A percentile compares a stretch with the other conserved stretches of the same genome.
Conservation (phyloP, 202 grass and related monocot species). For the Bolboschoenoplectus hybrid region DNA sequence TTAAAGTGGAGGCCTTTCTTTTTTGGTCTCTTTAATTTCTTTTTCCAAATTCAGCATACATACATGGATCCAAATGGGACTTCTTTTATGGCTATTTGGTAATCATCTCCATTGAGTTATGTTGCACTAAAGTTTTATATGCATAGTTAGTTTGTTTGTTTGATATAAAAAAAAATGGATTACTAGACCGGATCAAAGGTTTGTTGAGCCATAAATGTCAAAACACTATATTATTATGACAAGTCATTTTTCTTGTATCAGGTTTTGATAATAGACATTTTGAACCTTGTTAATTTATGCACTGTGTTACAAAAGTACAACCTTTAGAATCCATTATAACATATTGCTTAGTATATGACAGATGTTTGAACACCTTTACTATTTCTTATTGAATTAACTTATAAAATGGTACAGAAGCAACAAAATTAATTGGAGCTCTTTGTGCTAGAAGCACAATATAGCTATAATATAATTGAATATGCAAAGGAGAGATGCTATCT, state of each 20-base stretch:
- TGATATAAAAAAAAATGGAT: not conserved
- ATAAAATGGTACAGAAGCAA: not conserved
- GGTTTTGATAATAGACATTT: not conserved
- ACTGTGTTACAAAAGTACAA: not conserved
- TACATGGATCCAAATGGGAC: not conserved
- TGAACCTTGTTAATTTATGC: not conserved
- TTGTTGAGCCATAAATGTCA: not conserved
- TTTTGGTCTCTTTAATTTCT: not conserved
- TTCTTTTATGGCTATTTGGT: not conserved
- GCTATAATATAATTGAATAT: no score
- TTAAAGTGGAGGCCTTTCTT: not conserved
- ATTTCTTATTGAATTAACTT: not conserved
- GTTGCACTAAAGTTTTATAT: not conserved
- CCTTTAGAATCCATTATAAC: not conserved
- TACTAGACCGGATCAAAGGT: not conserved
- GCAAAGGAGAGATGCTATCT: not conserved
- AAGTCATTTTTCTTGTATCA: not conserved
- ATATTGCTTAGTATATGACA: not conserved
- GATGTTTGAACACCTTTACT: not conserved
- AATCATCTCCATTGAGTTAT: constrained; percentile 10
- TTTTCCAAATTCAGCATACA: constrained; percentile 17
- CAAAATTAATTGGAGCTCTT: not conserved
- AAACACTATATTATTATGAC: not conserved
- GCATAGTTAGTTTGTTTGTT: not conserved
- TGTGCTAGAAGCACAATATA: not conserved